phyloP scores from a whole-genome alignment of 139 green algal genomes.

The Chlamydomonas urium region DNA sequence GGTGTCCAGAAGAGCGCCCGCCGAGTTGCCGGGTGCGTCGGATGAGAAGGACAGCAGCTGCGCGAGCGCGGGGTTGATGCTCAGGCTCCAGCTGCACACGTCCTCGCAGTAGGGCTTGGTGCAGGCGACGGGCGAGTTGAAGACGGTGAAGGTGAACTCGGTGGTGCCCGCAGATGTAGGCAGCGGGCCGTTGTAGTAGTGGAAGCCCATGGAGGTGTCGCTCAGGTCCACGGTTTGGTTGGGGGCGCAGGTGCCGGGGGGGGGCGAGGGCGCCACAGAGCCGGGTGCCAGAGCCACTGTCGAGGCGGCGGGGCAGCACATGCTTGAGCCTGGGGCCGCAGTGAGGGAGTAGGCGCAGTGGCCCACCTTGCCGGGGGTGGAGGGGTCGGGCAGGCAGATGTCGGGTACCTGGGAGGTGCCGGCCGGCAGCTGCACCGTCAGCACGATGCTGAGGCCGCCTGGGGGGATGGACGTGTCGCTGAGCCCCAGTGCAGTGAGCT shows the following conservation, averaged over 20 bases:
- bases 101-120: background rate
- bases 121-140: background rate
- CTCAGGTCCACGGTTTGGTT: background rate
- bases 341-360: background rate
- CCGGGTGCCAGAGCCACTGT: no score
- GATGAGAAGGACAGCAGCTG: background rate
- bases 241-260: background rate
- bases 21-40: background rate
- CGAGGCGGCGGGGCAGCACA: constrained; percentile 3
- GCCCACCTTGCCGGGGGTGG: background rate
- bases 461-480: background rate
- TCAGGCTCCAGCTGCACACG: constrained; percentile 1
- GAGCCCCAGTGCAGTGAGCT: background rate
- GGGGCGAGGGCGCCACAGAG: background rate
- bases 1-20: background rate
- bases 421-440: background rate
- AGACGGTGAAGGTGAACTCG: constrained; percentile 1
- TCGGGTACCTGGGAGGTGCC: background rate
- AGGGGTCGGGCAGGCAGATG: background rate
- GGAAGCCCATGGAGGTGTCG: background rate
- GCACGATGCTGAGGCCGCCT: background rate
- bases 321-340: background rate
- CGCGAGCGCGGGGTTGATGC: background rate
- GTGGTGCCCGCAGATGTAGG: background rate
- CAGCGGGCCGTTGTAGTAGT: background rate